phyloP scores from a whole-genome alignment of 1,139 yeast species.

The Schwanniomyces etchellsii region DNA sequence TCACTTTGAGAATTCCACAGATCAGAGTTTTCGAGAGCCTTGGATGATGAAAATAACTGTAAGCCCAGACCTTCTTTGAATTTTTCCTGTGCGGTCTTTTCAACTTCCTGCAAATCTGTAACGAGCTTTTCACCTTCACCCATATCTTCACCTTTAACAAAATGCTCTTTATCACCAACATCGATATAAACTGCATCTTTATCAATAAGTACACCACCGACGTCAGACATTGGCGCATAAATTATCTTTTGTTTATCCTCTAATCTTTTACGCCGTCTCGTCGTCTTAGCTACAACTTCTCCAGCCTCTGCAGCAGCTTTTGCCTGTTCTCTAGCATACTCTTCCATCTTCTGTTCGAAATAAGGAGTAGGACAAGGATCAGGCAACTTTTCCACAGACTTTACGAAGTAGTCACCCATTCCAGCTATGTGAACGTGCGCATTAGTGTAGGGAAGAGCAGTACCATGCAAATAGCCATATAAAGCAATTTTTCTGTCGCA shows the following conservation, averaged over 20 bases:
- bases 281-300: slow-evolving; percentile 45
- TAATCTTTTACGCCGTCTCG: slow-evolving; percentile 77
- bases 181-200: slow-evolving; percentile 96
- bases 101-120: slow-evolving; percentile 69
- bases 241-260: slow-evolving; percentile 93
- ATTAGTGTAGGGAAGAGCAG: slow-evolving; percentile 68
- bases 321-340: slow-evolving; percentile 63
- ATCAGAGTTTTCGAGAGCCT: slow-evolving; percentile 38
- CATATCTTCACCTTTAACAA: slow-evolving; percentile 57
- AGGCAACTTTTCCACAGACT: slow-evolving; percentile 80
- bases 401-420: slow-evolving; percentile 79
- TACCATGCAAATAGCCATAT: slow-evolving; percentile 93
- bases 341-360: slow-evolving; percentile 80
- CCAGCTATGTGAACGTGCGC: slow-evolving; percentile 94
- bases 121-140: slow-evolving; percentile 85
- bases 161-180: slow-evolving; percentile 59
- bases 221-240: slow-evolving; percentile 99
- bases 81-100: slow-evolving; percentile 57
- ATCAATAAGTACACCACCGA: slow-evolving; percentile 95
- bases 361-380: slow-evolving; percentile 99
- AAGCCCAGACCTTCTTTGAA: slow-evolving; percentile 64
- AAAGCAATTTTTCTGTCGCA: slow-evolving; percentile 85
- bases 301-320: slow-evolving; percentile 61
- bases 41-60: slow-evolving; percentile 61
- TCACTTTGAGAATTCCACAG: slow-evolving; percentile 19